Conservation (phyloP, 305 asterid genomes). For the Nicotiana rustica region DNA sequence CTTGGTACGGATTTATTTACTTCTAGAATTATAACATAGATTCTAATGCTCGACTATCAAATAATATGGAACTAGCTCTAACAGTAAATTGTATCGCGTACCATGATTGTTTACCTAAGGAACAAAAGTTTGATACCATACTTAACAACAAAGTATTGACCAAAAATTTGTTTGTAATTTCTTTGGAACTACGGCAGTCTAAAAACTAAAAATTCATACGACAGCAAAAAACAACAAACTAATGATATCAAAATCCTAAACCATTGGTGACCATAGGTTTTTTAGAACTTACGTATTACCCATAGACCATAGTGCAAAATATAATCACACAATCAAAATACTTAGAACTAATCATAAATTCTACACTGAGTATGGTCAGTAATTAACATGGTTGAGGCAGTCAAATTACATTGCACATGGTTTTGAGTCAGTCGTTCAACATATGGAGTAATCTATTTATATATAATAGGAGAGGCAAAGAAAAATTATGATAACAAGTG, state of each 20-base stretch:
- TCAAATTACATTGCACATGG: background rate
- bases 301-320: background rate
- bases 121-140: background rate
- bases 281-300: background rate
- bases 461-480: too few relatives aligned
- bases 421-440: background rate
- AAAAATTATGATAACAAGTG: too few relatives aligned
- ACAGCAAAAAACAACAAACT: background rate
- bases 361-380: background rate
- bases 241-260: background rate
- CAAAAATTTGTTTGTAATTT: background rate
- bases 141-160: slow-evolving; percentile 17
- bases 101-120: background rate
- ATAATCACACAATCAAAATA: background rate
- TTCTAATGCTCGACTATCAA: background rate
- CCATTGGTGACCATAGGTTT: background rate
- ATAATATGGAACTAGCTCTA: background rate
- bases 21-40: background rate
- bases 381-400: background rate
- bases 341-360: background rate
- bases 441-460: background rate
- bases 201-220: slow-evolving; percentile 1
- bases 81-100: background rate
- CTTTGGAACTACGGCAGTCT: slow-evolving; percentile 20
- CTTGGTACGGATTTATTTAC: background rate